Base-by-base conservation (phyloP, 164 flowering plant genomes). In the Umbellularia californica region DNA sequence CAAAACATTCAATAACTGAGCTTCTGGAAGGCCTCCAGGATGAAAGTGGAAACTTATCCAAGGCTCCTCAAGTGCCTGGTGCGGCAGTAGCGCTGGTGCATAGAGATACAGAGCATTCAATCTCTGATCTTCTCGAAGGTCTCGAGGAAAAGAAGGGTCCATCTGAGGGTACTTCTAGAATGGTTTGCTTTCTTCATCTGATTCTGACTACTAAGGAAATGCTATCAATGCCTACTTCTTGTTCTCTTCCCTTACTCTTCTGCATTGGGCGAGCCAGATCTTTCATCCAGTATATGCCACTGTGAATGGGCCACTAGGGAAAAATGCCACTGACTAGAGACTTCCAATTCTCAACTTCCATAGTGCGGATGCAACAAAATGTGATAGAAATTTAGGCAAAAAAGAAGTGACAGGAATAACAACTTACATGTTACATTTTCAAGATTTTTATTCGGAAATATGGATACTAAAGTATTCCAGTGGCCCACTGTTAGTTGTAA, bases 121-220 rank as follows among this genome's bases (percentile, higher is more conserved):
- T 88, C 86, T 75, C 89, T 76, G 92, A 87, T 51, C 85, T 83
- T 82, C 77, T 86, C 25, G 87, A 83, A 74, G 78, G 83, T 77
- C 87, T 88, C 58, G 85, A 82, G 66, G 89, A 82, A 60, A 83
- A 78, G 25, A 77, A 74, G 79, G 76, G 69, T 69, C 72, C 66
- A 65, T 82, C 20, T 2, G 73, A 64, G 75, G 79, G 69, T 74
- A 77, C 77, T 70, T 73, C 76, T 60, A 75, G 82, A 72, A 70
- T 69, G 87, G 91, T 92, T 55, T 71, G 77, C 60, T 33, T 58
- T 78, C 75, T 70, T 77, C 72, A 69, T 62, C 78, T 23, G 60
- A 15, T 3, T 55, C n/a, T 15, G 20, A 15, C 60, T 3, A 55
- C 2, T 15, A 20, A 55, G n/a, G n/a, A 55, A 20, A 19, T 55